Evolutionary conservation across 2,329 filamentous ascomycete species (phyloP).

Genomic region (Cryphonectria radicalis): DNA sequence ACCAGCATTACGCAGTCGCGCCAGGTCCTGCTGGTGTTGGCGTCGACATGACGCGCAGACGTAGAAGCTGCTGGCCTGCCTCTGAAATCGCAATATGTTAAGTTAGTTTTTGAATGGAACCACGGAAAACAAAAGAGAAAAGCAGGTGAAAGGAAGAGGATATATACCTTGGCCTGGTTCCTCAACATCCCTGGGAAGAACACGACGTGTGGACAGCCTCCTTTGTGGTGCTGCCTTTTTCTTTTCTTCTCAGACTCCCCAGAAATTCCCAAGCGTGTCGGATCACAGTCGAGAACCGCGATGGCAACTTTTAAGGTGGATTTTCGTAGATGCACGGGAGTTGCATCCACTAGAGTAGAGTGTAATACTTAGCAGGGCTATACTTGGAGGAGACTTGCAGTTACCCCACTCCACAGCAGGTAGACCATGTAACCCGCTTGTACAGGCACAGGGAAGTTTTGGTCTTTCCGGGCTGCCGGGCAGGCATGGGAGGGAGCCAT

Average conservation of each 20-base stretch:
- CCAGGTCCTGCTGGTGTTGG: slow-evolving; percentile 31
- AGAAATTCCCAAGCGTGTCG: neutral
- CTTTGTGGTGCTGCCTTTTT: slow-evolving; percentile 5
- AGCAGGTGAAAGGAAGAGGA: neutral
- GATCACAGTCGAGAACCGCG: slow-evolving; percentile 11
- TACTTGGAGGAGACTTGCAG: neutral
- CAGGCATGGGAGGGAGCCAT: slow-evolving; percentile 1
- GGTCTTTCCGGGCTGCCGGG: neutral
- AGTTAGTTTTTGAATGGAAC: neutral
- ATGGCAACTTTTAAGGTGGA: slow-evolving; percentile 17
- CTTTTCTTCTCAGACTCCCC: neutral
- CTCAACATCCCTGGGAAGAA: slow-evolving; percentile 24
- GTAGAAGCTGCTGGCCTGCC: slow-evolving; percentile 44
- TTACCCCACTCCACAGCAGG: neutral
- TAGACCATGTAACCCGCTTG: neutral
- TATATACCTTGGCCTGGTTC: slow-evolving; percentile 25
- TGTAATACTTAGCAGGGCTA: neutral
- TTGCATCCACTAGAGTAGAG: neutral
- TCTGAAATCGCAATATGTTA: slow-evolving; percentile 34
- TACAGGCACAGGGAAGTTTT: neutral
- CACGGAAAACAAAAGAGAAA: too few species aligned
- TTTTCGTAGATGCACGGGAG: neutral
- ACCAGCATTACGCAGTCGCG: slow-evolving; percentile 16
- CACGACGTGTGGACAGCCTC: neutral
- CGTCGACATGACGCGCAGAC: slow-evolving; percentile 47